Evolutionary conservation across 78 protist species (phyloP), one percentile per base, ranked within the genome.

Genomic region (Anaeramoeba ignava): DNA sequence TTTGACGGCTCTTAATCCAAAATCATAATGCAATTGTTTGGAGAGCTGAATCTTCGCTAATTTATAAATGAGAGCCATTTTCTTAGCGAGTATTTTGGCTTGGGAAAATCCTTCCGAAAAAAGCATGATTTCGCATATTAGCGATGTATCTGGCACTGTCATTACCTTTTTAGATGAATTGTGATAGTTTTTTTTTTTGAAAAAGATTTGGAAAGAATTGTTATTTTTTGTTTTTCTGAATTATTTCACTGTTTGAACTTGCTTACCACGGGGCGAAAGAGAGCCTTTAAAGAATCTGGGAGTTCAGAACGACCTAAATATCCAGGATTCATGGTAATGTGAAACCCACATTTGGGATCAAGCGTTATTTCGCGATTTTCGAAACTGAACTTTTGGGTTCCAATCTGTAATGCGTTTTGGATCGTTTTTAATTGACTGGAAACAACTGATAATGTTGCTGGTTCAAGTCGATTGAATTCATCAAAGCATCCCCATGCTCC

Each of bases 401-500:
- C 87, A 41, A 85, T 93, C 31, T 39, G 40, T 82, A 92, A 81
- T n/a, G 93, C 95, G 1, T 78, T 3, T 79, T 91, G 94, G 89
- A 94, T 92, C 27, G 84, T 54, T 78, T 81, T 85, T 86, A 93
- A 40, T 81, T 94, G 97, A n/a, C 91, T 93, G 2, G 95, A 86
- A 41, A 92, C 91, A 39, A 92, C 95, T 0, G 94, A 90, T 2
- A 94, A 90, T 41, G 92, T 96, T 38, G 86, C 92, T 27, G 86
- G 86, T 3, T 91, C 88, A 81, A 95, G 93, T 34, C 97, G 88
- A 88, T 94, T 94, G 86, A 94, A 94, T 91, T 94, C 97, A 88
- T 94, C 97, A 79, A 95, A 93, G 89, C 97, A 95, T 42, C 97
- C 97, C 96, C 96, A 95, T 8, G 95, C 91, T n/a, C 97, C 97